A percentile compares a stretch with the other conserved stretches of the same genome.
phyloP scores from a whole-genome alignment of 257 asterid genomes.

The Fraxinus cuspidata region DNA sequence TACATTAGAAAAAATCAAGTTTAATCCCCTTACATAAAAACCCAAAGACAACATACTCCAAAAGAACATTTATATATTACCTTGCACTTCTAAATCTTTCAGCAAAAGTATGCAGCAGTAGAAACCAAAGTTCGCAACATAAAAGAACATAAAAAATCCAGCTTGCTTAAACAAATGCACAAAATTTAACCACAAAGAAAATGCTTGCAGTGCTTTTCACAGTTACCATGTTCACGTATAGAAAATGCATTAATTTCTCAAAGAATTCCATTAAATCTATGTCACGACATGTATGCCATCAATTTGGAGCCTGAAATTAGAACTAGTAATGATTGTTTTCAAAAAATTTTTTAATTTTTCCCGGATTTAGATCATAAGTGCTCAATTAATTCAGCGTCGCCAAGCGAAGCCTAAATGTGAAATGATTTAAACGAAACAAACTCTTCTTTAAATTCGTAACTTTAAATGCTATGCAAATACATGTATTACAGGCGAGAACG shows the following conservation, averaged over 20 bases:
- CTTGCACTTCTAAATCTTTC: not conserved
- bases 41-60: not conserved
- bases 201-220: not conserved
- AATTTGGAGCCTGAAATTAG: not conserved
- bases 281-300: not conserved
- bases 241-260: not conserved
- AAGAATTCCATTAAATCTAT: not conserved
- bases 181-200: not conserved
- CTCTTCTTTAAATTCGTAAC: not conserved
- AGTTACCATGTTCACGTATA: slow-evolving; percentile 4
- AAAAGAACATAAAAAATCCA: not conserved
- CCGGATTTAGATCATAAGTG: not conserved
- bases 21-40: not conserved
- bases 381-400: not conserved
- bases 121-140: not conserved
- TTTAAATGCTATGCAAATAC: not conserved
- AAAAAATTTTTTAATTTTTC: not conserved
- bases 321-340: not conserved
- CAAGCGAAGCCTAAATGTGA: not conserved
- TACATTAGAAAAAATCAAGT: slow-evolving; percentile 10
- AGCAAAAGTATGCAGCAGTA: not conserved
- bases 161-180: not conserved
- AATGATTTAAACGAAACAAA: not conserved
- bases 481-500: not conserved
- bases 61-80: not conserved